Evolutionary conservation across 2,329 filamentous ascomycete genomes (phyloP).

Genomic region (Madurella fahalii): DNA sequence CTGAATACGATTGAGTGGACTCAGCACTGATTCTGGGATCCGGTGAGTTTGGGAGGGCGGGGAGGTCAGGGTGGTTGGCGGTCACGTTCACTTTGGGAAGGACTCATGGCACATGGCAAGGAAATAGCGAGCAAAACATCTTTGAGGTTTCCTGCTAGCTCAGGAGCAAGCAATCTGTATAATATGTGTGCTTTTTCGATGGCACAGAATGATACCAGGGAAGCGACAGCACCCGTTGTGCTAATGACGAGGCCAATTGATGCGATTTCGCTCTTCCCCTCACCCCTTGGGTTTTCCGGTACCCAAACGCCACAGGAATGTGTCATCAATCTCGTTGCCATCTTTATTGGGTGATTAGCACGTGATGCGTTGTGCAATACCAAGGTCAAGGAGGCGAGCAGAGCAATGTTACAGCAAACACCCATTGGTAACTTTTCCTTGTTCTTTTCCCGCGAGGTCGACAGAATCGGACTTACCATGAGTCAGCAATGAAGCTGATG

Average conservation of each 20-base stretch:
- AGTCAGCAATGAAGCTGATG: too few relatives aligned
- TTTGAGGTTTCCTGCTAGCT: neutral
- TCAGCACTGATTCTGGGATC: slow-evolving; percentile 64
- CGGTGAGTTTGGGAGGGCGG: neutral
- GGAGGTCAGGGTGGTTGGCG: neutral
- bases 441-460: too few relatives aligned
- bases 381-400: too few relatives aligned
- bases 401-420: too few relatives aligned
- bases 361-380: too few relatives aligned
- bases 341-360: too few relatives aligned
- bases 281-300: too few relatives aligned
- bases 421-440: too few relatives aligned
- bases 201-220: slow-evolving; percentile 23
- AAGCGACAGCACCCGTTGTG: neutral
- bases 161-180: slow-evolving; percentile 15
- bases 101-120: neutral
- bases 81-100: neutral
- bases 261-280: too few relatives aligned
- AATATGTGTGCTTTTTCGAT: slow-evolving; percentile 14
- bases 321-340: too few relatives aligned
- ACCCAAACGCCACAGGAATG: too few relatives aligned
- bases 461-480: too few relatives aligned
- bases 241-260: neutral
- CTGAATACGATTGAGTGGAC: slow-evolving; percentile 97
- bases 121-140: neutral